These are phyloP conservation scores for Aureobasidium sp. DNA, from an alignment of 2,329 filamentous ascomycete genomes.

Conservation along the genomic window DNA sequence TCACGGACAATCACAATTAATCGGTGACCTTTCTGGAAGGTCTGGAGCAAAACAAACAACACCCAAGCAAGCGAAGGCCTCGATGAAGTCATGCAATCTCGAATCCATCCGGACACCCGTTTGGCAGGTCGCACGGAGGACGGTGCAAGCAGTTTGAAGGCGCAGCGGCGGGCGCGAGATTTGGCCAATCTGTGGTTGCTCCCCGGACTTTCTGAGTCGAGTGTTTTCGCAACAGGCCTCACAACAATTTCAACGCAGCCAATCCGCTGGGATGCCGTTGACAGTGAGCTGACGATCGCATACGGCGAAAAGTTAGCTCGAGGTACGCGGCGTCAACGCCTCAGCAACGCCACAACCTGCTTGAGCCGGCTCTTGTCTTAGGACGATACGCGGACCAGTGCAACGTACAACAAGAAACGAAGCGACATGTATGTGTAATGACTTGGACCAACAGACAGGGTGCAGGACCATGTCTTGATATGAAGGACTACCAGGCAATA, in stretches of 20 bases:
- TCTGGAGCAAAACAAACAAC: conserved; percentile 5
- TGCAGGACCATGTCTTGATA: neutral
- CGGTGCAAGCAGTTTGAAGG: conserved; percentile 8
- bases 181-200: conserved; percentile 20
- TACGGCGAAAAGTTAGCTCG: neutral
- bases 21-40: conserved; percentile 1
- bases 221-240: conserved; percentile 9
- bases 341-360: conserved; percentile 12
- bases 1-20: conserved; percentile 14
- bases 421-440: conserved; percentile 1
- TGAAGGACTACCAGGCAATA: conserved; percentile 16
- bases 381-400: conserved; percentile 18
- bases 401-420: conserved; percentile 12
- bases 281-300: conserved; percentile 17
- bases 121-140: conserved; percentile 1
- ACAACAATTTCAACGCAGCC: conserved; percentile 15
- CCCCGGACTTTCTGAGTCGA: conserved; percentile 8
- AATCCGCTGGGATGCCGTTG: conserved; percentile 16
- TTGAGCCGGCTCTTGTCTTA: conserved; percentile 15
- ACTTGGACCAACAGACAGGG: neutral
- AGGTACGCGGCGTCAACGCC: conserved; percentile 18
- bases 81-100: conserved; percentile 19
- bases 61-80: conserved; percentile 10
- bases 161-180: conserved; percentile 19
- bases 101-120: conserved; percentile 1